Evolutionary conservation across 805 yeast genomes (phyloP).

Genomic region (Kuraishia molischiana): DNA sequence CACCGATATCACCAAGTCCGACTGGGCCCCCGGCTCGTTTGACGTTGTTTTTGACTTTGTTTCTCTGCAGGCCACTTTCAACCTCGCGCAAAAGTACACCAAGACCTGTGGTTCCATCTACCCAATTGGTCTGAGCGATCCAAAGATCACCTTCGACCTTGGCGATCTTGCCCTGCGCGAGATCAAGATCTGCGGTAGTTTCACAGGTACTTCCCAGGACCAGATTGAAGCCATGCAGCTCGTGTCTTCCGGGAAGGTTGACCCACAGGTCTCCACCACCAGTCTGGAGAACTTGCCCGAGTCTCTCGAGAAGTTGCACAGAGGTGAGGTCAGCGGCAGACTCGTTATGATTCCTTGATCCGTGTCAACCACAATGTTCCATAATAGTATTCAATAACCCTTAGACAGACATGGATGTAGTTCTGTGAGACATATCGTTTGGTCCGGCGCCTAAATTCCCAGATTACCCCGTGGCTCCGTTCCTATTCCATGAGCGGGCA

Average conservation of each 20-base stretch:
- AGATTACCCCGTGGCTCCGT: too few relatives aligned
- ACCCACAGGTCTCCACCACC: constrained; percentile 22
- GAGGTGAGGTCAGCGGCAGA: constrained; percentile 31
- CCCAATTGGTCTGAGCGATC: constrained; percentile 32
- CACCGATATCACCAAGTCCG: constrained; percentile 16
- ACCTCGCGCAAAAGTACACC: constrained; percentile 20
- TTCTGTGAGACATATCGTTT: too few relatives aligned
- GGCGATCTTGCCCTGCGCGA: constrained; percentile 30
- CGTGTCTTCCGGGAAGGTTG: constrained; percentile 27
- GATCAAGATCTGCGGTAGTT: constrained; percentile 25
- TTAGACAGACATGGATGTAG: too few relatives aligned
- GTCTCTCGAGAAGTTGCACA: constrained; percentile 22
- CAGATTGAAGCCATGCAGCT: constrained; percentile 32
- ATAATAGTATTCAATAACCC: too few relatives aligned
- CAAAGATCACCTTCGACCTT: constrained; percentile 20
- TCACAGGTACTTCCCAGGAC: constrained; percentile 35
- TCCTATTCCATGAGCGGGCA: too few relatives aligned
- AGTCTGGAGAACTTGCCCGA: constrained; percentile 26
- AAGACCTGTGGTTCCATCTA: constrained; percentile 26
- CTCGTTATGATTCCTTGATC: constrained; percentile 15
- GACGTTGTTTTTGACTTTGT: constrained; percentile 22
- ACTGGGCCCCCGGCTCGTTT: constrained; percentile 23
- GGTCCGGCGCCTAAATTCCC: too few relatives aligned
- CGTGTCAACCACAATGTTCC: too few relatives aligned
- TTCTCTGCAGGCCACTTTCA: constrained; percentile 12